phyloP scores from a whole-genome alignment of 2,329 filamentous ascomycete species.

The Zasmidium angulare region DNA sequence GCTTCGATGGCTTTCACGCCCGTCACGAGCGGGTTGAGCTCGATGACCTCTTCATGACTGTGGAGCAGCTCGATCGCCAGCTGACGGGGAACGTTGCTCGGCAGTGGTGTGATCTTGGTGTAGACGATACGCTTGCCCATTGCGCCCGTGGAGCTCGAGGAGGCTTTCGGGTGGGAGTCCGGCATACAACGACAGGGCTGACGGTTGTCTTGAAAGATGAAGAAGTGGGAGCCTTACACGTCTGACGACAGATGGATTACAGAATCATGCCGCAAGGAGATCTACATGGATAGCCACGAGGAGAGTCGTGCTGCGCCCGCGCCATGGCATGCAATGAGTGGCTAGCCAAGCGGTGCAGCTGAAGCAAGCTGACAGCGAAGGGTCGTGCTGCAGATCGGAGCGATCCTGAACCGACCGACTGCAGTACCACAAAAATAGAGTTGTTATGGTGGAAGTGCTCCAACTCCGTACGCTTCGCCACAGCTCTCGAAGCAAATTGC shows the following conservation, averaged over 20 bases:
- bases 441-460: not conserved
- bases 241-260: not conserved
- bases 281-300: not conserved
- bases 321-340: not conserved
- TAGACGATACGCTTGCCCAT: conserved; percentile 62
- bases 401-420: not conserved
- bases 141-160: not conserved
- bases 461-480: not conserved
- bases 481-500: not conserved
- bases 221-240: not conserved
- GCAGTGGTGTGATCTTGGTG: conserved; percentile 69
- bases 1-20: conserved; percentile 63
- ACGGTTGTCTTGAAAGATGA: not conserved
- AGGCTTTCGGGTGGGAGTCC: not conserved
- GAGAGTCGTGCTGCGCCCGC: not conserved
- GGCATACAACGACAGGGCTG: not conserved
- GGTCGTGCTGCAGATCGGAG: not conserved
- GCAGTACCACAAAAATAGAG: not conserved
- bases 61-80: conserved; percentile 72
- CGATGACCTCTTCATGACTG: conserved; percentile 69
- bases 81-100: conserved; percentile 68
- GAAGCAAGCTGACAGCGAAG: not conserved
- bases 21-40: conserved; percentile 67
- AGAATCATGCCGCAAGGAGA: not conserved
- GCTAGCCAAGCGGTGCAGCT: not conserved